Evolutionary conservation across 2,329 filamentous ascomycete genomes (phyloP).

Genomic region (Arthroderma sp.): DNA sequence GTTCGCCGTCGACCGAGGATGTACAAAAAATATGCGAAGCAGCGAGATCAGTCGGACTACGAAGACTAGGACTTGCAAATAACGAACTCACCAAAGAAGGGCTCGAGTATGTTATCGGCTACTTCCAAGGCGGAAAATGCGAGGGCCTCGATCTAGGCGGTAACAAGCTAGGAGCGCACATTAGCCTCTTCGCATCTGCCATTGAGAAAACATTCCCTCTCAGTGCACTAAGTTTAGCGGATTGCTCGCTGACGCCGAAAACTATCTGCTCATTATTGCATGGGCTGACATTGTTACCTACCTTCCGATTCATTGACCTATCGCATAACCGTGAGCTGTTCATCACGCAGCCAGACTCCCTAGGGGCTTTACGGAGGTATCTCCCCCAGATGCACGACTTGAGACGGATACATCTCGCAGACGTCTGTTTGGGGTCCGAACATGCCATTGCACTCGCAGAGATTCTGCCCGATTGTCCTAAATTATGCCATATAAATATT

Average conservation of each 20-base stretch:
- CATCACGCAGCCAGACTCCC: slow-evolving; percentile 57
- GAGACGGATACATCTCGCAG: slow-evolving; percentile 74
- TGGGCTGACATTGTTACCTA: slow-evolving; percentile 53
- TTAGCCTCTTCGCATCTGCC: slow-evolving; percentile 28
- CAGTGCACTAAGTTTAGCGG: slow-evolving; percentile 73
- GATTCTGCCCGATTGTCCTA: slow-evolving; percentile 69
- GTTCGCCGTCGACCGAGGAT: slow-evolving; percentile 57
- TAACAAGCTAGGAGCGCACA: slow-evolving; percentile 54
- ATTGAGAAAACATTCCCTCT: slow-evolving; percentile 41
- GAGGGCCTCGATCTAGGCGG: slow-evolving; percentile 82
- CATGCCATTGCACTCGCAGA: slow-evolving; percentile 87
- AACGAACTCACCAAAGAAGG: slow-evolving; percentile 66
- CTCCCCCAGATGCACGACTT: slow-evolving; percentile 65
- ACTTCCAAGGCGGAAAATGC: slow-evolving; percentile 63
- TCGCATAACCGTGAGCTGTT: slow-evolving; percentile 82
- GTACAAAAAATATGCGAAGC: slow-evolving; percentile 70
- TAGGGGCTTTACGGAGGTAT: slow-evolving; percentile 66
- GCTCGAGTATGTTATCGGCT: slow-evolving; percentile 62
- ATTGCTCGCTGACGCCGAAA: slow-evolving; percentile 65
- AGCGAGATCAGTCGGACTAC: slow-evolving; percentile 63
- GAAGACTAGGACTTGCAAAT: slow-evolving; percentile 68
- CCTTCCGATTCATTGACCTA: slow-evolving; percentile 80
- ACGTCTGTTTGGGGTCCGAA: slow-evolving; percentile 72
- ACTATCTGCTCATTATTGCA: slow-evolving; percentile 66
- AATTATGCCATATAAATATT: slow-evolving; percentile 74